phyloP scores from a whole-genome alignment of 2,329 filamentous ascomycete species.

The Simplicillium aogashimaense region DNA sequence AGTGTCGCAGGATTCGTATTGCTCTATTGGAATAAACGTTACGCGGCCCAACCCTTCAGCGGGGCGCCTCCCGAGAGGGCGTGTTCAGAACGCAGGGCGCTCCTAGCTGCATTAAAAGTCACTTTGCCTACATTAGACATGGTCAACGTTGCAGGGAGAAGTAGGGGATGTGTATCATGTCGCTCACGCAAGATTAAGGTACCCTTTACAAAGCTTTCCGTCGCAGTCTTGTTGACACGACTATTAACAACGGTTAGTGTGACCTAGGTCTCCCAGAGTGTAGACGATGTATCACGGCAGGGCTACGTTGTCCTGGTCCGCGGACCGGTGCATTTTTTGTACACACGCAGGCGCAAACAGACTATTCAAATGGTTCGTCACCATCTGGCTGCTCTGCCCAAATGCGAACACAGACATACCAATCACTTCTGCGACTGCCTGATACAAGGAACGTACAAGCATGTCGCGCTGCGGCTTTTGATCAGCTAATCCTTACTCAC shows the following conservation, averaged over 20 bases:
- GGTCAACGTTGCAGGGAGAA: constrained; percentile 10
- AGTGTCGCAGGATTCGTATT: too few relatives aligned
- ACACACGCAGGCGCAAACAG: background rate
- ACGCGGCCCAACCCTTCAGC: too few relatives aligned
- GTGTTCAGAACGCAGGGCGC: too few relatives aligned
- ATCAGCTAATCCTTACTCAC: constrained; percentile 8
- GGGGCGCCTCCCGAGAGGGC: too few relatives aligned
- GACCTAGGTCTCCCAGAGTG: constrained; percentile 7
- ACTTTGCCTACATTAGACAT: constrained; percentile 1
- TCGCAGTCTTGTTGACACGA: background rate
- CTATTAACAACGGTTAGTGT: constrained; percentile 4
- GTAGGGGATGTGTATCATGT: constrained; percentile 9
- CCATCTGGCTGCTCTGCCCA: background rate
- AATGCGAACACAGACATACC: background rate
- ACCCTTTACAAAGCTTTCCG: background rate
- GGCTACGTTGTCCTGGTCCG: constrained; percentile 5
- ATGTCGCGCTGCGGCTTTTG: constrained; percentile 6
- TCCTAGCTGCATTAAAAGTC: too few relatives aligned
- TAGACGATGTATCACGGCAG: constrained; percentile 4
- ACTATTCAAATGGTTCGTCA: background rate
- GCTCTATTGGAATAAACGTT: too few relatives aligned
- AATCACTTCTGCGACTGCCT: background rate
- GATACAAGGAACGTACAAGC: background rate
- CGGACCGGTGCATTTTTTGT: constrained; percentile 9
- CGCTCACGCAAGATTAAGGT: constrained; percentile 9